Evolutionary conservation across 2,329 filamentous ascomycete species (phyloP).

Genomic region (Thermochaetoides dissita): DNA sequence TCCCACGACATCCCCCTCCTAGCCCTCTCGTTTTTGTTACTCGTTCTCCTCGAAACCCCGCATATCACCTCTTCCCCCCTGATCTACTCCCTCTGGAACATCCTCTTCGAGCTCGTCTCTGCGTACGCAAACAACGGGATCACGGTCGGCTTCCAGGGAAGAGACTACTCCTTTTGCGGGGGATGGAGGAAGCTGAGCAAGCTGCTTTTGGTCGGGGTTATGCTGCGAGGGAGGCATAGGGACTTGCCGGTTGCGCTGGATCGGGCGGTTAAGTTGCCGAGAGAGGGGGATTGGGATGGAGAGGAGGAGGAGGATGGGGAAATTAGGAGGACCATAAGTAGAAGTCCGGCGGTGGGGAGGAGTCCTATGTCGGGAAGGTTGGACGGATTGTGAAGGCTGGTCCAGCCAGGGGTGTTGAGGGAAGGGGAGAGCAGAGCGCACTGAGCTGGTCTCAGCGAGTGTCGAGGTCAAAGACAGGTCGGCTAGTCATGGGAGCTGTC

Average conservation of each 20-base stretch:
- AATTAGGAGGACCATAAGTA: constrained; percentile 24
- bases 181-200: constrained; percentile 41
- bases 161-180: constrained; percentile 40
- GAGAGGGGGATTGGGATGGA: constrained; percentile 21
- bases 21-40: constrained; percentile 42
- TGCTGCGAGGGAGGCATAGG: constrained; percentile 40
- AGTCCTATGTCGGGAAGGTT: not conserved
- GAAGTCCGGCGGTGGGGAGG: too few relatives aligned
- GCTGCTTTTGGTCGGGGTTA: constrained; percentile 41
- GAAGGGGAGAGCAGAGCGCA: too few relatives aligned
- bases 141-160: constrained; percentile 36
- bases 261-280: constrained; percentile 30
- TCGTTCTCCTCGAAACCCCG: constrained; percentile 42
- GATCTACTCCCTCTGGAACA: constrained; percentile 42
- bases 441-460: too few relatives aligned
- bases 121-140: constrained; percentile 48
- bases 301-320: constrained; percentile 29
- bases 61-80: constrained; percentile 37
- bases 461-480: too few relatives aligned
- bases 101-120: constrained; percentile 41
- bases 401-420: too few relatives aligned
- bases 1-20: constrained; percentile 55
- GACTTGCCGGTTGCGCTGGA: constrained; percentile 42
- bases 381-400: too few relatives aligned
- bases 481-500: too few relatives aligned